Evolutionary conservation across 225 moss, liverwort and hornwort genomes (phyloP), one percentile per base, ranked within the genome.

Genomic region (Marchantia polymorpha): DNA sequence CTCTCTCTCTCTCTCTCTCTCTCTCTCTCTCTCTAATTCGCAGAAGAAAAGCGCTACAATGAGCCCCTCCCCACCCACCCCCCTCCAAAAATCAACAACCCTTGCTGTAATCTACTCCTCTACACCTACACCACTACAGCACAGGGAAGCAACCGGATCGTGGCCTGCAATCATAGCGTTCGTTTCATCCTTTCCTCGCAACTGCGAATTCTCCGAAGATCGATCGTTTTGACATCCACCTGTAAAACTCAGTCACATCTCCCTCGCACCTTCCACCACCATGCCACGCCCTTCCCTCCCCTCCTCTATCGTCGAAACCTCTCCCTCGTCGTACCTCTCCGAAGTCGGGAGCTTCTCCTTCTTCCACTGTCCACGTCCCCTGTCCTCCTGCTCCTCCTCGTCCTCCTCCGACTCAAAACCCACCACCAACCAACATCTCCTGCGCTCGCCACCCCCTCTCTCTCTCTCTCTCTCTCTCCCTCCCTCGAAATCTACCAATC

Each of bases 121-220:
- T 11, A 20, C 72, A 26, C 58, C 76, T 10, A n/a, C 12, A 46
- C 52, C 19, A 64, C 60, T 10, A 25, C 76, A 76, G 61, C 63
- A 64, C 47, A 68, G 31, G 78, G 39, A 39, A 6, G 53, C 29
- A 48, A 79, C 29, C 78, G 68, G 78, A 79, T 79, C 78, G 78
- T 54, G 69, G 78, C 52, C 59, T 69, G 16, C 53, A 69, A 54
- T 79, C 69, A 69, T 55, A 68, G 27, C 52, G 54, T 47, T 19
- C 52, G 55, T 70, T 78, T 55, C 54, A 70, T 69, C 52, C 78
- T 54, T 79, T 70, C 22, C 29, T 46, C 39, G 52, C 46, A 50
- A 55, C 39, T n/a, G 69, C 30, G 29, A 79, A 68, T 69, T 76
- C 16, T 56, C 51, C 79, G 9, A 68, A 63, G 64, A 74, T 74